phyloP scores from a whole-genome alignment of 2,329 filamentous ascomycete species.

The Fonsecaea nubica region DNA sequence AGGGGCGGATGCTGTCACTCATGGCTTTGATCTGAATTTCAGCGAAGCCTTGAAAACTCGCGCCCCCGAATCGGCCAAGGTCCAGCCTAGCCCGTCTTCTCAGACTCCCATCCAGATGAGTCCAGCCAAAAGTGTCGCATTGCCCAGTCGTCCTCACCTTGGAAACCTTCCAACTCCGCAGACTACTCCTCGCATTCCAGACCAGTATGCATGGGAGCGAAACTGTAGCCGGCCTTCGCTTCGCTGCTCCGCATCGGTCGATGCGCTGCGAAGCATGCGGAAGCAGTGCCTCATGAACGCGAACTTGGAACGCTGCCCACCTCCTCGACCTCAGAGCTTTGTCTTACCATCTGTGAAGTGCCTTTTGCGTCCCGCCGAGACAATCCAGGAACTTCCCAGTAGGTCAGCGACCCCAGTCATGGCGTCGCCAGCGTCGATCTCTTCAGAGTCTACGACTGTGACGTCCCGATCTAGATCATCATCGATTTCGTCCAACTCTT shows the following conservation, averaged over 20 bases:
- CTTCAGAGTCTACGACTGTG: conserved; percentile 64
- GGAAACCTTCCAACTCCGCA: conserved; percentile 66
- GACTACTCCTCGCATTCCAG: conserved; percentile 61
- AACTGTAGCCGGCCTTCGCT: conserved; percentile 64
- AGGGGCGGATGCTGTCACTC: conserved; percentile 10
- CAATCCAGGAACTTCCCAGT: conserved; percentile 26
- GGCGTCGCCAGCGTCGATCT: conserved; percentile 68
- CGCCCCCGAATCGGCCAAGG: neutral
- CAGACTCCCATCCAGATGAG: conserved; percentile 30
- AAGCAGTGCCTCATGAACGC: conserved; percentile 62
- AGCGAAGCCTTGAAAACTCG: conserved; percentile 31
- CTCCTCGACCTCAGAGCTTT: conserved; percentile 41
- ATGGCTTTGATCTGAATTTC: conserved; percentile 32
- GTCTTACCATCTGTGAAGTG: conserved; percentile 26
- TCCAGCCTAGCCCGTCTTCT: conserved; percentile 10
- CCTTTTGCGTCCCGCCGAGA: conserved; percentile 36
- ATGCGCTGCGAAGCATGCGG: conserved; percentile 63
- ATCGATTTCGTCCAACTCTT: conserved; percentile 53
- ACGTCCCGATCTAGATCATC: conserved; percentile 63
- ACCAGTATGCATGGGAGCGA: conserved; percentile 42
- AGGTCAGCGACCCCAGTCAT: conserved; percentile 34
- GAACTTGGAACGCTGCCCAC: conserved; percentile 59
- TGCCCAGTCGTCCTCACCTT: conserved; percentile 63
- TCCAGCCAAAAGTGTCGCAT: conserved; percentile 44
- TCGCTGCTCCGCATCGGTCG: conserved; percentile 62